These are phyloP conservation scores for Quercus lobata DNA, from an alignment of 331 rosid genomes.

Conservation along the genomic window DNA sequence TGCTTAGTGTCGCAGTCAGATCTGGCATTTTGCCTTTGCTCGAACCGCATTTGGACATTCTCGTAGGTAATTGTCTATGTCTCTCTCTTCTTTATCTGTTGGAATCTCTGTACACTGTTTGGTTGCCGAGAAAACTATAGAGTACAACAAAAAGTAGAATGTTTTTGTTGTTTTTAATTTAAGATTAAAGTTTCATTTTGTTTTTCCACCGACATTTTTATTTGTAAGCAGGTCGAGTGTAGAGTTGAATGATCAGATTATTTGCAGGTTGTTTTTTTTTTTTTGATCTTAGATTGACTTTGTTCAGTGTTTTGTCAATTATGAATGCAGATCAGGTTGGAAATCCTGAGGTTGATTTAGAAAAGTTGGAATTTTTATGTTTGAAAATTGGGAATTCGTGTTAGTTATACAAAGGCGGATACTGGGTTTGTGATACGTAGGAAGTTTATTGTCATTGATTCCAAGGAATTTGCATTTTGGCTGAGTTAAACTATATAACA, in stretches of 20 bases:
- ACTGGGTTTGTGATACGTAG: too few relatives aligned
- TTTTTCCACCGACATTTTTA: background rate
- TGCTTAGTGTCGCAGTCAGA: slow-evolving; percentile 48
- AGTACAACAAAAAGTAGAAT: background rate
- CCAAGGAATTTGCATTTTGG: background rate
- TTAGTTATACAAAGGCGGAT: too few relatives aligned
- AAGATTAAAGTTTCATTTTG: background rate
- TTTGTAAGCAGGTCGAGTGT: background rate
- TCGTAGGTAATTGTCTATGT: slow-evolving; percentile 38
- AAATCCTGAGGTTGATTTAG: background rate
- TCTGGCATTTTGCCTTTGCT: slow-evolving; percentile 49
- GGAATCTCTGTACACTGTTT: slow-evolving; percentile 43
- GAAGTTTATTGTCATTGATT: background rate
- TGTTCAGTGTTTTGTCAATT: background rate
- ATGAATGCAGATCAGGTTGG: background rate
- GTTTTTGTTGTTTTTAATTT: background rate
- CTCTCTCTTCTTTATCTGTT: slow-evolving; percentile 25
- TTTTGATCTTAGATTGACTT: background rate
- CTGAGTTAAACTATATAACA: background rate
- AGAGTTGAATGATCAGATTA: background rate
- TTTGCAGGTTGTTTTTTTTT: background rate
- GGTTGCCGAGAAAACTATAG: slow-evolving; percentile 15
- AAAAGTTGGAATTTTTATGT: background rate
- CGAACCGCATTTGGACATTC: slow-evolving; percentile 43
- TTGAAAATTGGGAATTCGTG: too few relatives aligned